These are phyloP conservation scores for Globisporangium recalcitrans DNA, from an alignment of 352 stramenopile genomes.

Conservation along the genomic window DNA sequence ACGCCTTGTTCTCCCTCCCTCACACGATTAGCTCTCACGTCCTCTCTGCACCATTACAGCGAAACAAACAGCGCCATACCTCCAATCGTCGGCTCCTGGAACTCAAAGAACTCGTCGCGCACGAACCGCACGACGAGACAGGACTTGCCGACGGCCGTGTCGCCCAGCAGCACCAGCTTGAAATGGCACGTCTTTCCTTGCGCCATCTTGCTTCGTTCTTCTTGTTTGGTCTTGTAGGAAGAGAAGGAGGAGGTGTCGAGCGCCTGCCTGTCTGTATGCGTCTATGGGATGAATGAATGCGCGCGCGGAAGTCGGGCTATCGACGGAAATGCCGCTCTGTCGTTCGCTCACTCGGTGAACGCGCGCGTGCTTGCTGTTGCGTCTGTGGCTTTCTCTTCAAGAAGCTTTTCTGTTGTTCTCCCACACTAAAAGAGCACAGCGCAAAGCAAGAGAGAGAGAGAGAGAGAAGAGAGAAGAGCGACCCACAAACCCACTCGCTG, in stretches of 20 bases:
- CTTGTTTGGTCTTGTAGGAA: background rate
- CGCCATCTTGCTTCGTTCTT: conserved; percentile 46
- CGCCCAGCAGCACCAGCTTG: conserved; percentile 99
- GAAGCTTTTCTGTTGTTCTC: conserved; percentile 16
- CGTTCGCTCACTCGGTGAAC: too few relatives aligned
- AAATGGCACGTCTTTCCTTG: conserved; percentile 92
- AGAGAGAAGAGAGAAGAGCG: background rate
- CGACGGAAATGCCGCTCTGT: background rate
- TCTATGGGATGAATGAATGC: background rate
- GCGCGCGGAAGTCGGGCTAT: too few relatives aligned
- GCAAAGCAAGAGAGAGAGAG: background rate
- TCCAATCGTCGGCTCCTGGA: conserved; percentile 97
- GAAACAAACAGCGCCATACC: conserved; percentile 32
- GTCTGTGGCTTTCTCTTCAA: conserved; percentile 14
- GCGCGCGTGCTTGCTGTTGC: conserved; percentile 10
- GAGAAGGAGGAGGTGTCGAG: background rate
- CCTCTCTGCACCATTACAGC: too few relatives aligned
- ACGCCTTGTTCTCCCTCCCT: background rate
- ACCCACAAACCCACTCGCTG: background rate
- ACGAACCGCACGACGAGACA: conserved; percentile 99
- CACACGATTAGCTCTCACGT: too few relatives aligned
- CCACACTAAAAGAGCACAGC: conserved; percentile 1
- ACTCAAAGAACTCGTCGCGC: conserved; percentile 99
- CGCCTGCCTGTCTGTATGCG: background rate
- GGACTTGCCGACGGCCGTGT: conserved; percentile 99